These are phyloP conservation scores for Trichoderma virens DNA, from an alignment of 495 filamentous ascomycete genomes.

Conservation along the genomic window DNA sequence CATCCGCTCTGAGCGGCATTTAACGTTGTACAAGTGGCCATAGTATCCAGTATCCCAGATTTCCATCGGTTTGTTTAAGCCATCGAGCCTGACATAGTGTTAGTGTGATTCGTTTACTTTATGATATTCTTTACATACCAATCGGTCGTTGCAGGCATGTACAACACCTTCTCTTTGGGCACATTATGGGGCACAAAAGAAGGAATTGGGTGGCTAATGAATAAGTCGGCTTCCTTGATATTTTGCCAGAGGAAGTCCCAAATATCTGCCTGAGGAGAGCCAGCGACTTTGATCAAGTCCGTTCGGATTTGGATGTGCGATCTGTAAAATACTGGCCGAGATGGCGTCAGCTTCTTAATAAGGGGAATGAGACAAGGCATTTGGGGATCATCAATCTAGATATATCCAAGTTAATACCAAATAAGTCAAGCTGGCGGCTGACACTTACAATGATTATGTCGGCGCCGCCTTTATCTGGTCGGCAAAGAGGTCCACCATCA, in stretches of 20 bases:
- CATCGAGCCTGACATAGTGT: slow-evolving; percentile 57
- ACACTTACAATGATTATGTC: slow-evolving; percentile 62
- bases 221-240: slow-evolving; percentile 66
- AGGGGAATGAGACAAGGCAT: slow-evolving; percentile 78
- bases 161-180: slow-evolving; percentile 58
- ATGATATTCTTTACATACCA: slow-evolving; percentile 41
- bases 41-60: slow-evolving; percentile 73
- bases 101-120: background rate
- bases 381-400: slow-evolving; percentile 71
- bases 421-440: background rate
- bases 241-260: slow-evolving; percentile 73
- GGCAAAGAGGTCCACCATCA: slow-evolving; percentile 58
- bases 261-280: slow-evolving; percentile 61
- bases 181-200: slow-evolving; percentile 68
- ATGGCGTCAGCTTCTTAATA: slow-evolving; percentile 61
- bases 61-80: slow-evolving; percentile 71
- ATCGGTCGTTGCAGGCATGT: slow-evolving; percentile 79
- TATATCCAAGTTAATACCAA: slow-evolving; percentile 7
- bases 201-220: slow-evolving; percentile 77
- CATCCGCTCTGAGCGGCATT: slow-evolving; percentile 53
- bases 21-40: slow-evolving; percentile 61
- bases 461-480: slow-evolving; percentile 63
- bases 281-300: slow-evolving; percentile 56
- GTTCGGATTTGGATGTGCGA: slow-evolving; percentile 80
- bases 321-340: slow-evolving; percentile 73